Evolutionary conservation across 2,329 filamentous ascomycete genomes (phyloP).

Genomic region (Hymenoscyphus fructigenus): DNA sequence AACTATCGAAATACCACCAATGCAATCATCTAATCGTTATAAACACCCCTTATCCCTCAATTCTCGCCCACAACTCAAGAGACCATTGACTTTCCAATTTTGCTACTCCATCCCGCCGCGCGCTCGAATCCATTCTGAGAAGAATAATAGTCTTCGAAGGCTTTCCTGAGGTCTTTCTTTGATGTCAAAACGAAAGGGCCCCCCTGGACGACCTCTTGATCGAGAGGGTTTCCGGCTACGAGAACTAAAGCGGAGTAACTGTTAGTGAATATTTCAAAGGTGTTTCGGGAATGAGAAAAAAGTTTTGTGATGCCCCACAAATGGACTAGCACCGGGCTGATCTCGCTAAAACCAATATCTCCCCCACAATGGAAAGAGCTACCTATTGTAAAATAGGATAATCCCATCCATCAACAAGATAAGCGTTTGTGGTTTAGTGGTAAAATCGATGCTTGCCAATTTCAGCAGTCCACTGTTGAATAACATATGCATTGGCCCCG

Average conservation of each 20-base stretch:
- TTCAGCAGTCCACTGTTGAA: no score
- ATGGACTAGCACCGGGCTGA: neutral
- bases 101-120: conserved; percentile 75
- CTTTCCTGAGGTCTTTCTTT: conserved; percentile 72
- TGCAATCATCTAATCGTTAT: neutral
- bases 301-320: neutral
- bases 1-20: neutral
- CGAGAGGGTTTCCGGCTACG: conserved; percentile 74
- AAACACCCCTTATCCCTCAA: neutral
- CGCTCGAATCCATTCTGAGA: conserved; percentile 77
- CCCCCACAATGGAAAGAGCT: neutral
- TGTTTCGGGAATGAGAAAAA: no score
- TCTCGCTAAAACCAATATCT: neutral
- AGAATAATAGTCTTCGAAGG: conserved; percentile 72
- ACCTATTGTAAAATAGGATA: neutral
- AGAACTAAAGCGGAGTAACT: conserved; percentile 48
- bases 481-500: no score
- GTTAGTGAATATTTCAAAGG: conserved; percentile 21
- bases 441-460: conserved; percentile 26
- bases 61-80: conserved; percentile 9
- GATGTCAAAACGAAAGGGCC: conserved; percentile 79
- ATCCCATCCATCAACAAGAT: neutral
- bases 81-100: conserved; percentile 68
- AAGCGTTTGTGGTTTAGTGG: conserved; percentile 26
- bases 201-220: conserved; percentile 80